Evolutionary conservation across 75 land plant species (phyloP), one percentile per base, ranked within the genome.

Genomic region (Cryptomeria japonica): DNA sequence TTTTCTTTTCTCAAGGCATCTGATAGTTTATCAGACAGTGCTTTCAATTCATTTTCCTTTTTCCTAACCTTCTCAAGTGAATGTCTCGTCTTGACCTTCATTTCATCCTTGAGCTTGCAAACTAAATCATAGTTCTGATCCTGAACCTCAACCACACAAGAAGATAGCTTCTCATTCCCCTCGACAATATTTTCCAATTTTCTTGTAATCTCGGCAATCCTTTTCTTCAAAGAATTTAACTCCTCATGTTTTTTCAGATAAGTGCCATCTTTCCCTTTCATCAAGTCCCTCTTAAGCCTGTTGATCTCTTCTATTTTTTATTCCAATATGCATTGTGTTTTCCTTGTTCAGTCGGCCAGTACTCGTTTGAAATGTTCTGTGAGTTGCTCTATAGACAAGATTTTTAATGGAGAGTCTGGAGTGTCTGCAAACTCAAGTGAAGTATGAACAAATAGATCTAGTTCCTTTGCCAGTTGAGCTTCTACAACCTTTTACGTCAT

Each of bases 221-320:
- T 95, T 86, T 92, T 95, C 91, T 86, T 91, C 41, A 92, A 41
- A 18, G 53, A 12, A 31, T 95, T 90, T 42, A 90, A 77, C n/a
- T 92, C 94, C 79, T 89, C 92, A 89, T 90, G 93, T 86, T 89
- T 93, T 89, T 80, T 89, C 2, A 44, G 68, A 53, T 89, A 84
- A 53, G 80, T 72, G 87, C 86, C 88, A 49, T 86, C 88, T 39
- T 87, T 90, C 83, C 92, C 89, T 75, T 87, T 94, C 12, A 93
- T 84, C 53, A 58, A 83, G 51, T 90, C 93, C 42, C 96, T 55
- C 83, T 90, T 95, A 1, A 92, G 88, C 15, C 80, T 84, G 76
- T 91, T 91, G 37, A 88, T 83, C 73, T 93, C 89, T 56, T 95
- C 96, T 56, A 94, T 92, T 53, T 90, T 89, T 75, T 90, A 78